Conservation (phyloP, 2,329 filamentous ascomycete genomes). For the Bretziella fagacearum region DNA sequence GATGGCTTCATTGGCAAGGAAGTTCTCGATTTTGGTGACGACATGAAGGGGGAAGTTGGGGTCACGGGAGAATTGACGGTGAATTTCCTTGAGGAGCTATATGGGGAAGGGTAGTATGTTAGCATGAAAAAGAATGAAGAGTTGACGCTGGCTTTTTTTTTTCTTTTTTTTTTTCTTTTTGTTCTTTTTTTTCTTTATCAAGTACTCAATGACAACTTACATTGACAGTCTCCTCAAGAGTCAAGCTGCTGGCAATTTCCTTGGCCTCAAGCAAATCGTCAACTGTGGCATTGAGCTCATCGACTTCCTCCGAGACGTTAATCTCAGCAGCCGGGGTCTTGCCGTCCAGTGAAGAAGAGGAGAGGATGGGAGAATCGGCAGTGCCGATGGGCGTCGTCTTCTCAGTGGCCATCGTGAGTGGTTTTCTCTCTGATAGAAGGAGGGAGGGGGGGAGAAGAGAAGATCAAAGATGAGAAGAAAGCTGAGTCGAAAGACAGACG, state of each 20-base stretch:
- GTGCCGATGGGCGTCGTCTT: neutral
- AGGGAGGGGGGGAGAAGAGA: neutral
- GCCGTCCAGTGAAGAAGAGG: neutral
- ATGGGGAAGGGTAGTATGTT: neutral
- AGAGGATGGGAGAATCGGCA: neutral
- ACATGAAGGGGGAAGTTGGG: constrained; percentile 24
- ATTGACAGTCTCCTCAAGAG: constrained; percentile 21
- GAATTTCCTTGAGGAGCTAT: constrained; percentile 23
- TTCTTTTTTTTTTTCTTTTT: no score
- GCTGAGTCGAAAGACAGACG: neutral
- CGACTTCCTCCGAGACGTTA: constrained; percentile 5
- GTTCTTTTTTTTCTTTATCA: no score
- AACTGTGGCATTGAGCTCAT: constrained; percentile 24
- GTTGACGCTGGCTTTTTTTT: neutral
- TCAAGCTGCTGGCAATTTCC: constrained; percentile 22
- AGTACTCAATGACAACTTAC: constrained; percentile 15
- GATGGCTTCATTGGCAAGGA: constrained; percentile 19
- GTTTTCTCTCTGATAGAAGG: neutral
- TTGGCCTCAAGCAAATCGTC: constrained; percentile 29
- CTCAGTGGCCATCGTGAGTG: neutral
- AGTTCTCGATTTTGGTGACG: constrained; percentile 23
- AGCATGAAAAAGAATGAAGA: neutral
- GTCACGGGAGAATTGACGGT: constrained; percentile 23
- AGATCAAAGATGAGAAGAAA: neutral
- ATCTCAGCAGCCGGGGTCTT: neutral